Evolutionary conservation across 306 rosid genomes (phyloP).

Genomic region (Cicer bijugum): DNA sequence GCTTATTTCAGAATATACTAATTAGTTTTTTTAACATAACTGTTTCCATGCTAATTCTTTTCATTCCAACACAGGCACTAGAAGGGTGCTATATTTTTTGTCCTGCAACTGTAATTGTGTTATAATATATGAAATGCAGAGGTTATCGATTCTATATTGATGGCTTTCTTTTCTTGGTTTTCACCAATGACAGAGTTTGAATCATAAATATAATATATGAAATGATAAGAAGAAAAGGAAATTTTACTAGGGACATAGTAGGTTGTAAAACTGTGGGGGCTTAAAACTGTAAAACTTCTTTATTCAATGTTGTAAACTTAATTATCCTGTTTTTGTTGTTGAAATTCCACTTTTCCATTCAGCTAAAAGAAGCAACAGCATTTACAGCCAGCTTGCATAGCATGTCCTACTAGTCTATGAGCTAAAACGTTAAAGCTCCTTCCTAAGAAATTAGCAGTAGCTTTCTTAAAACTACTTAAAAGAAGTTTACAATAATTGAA

Average conservation of each 20-base stretch:
- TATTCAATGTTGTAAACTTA: background rate
- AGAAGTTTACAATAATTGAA: no score
- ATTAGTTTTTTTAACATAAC: background rate
- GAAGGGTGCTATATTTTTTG: conserved; percentile 8
- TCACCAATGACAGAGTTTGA: background rate
- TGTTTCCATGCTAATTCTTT: background rate
- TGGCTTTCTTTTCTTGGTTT: background rate
- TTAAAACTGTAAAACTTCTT: background rate
- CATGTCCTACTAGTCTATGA: no score
- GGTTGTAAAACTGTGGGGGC: background rate
- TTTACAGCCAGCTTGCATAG: no score
- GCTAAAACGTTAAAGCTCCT: no score
- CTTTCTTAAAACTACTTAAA: no score
- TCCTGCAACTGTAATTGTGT: background rate
- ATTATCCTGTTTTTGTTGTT: background rate
- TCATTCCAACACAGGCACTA: background rate
- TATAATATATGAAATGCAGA: background rate
- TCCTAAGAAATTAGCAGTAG: no score
- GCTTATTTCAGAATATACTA: conserved; percentile 13
- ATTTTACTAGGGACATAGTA: background rate
- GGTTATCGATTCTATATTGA: background rate
- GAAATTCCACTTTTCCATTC: no score
- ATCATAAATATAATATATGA: background rate
- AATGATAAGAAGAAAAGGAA: background rate
- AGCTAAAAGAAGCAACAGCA: no score